These are phyloP conservation scores for Pulveroboletus frians DNA, from an alignment of 768 basidiomycete genomes.

Conservation along the genomic window DNA sequence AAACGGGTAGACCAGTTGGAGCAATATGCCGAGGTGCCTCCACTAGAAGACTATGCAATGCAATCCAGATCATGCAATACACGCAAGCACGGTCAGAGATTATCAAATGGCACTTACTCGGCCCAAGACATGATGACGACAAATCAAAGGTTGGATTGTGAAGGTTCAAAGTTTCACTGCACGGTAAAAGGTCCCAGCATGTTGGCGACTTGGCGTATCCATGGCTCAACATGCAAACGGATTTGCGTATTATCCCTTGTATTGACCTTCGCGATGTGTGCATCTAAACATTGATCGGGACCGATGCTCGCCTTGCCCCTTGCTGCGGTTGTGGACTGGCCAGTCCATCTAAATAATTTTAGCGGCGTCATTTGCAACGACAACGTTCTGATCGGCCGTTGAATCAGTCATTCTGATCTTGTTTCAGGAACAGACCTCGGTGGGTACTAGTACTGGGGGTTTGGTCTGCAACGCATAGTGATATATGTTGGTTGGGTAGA, in stretches of 20 bases:
- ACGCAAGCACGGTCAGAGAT: conserved; percentile 7
- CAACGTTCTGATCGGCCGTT: not conserved
- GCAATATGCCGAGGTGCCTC: conserved; percentile 6
- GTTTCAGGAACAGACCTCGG: not conserved
- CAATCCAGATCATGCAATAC: conserved; percentile 2
- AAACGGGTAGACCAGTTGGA: conserved; percentile 18
- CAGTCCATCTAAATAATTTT: not conserved
- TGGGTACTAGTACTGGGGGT: too few species aligned
- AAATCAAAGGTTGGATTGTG: not conserved
- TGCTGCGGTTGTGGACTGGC: too few species aligned
- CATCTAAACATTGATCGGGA: not conserved
- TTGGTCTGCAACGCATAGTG: too few species aligned
- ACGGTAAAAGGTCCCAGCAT: too few species aligned
- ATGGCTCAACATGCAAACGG: too few species aligned
- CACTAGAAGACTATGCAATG: conserved; percentile 8
- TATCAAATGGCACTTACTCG: conserved; percentile 1
- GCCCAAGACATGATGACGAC: conserved; percentile 5
- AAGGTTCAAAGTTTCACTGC: not conserved
- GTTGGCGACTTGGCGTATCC: too few species aligned
- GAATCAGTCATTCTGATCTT: not conserved
- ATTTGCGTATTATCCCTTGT: too few species aligned
- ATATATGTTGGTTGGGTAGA: not conserved
- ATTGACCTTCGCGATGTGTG: not conserved
- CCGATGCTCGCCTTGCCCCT: not conserved
- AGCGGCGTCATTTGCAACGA: not conserved